phyloP scores from a whole-genome alignment of 768 basidiomycete genomes.

The Tricholoma bakamatsutake region DNA sequence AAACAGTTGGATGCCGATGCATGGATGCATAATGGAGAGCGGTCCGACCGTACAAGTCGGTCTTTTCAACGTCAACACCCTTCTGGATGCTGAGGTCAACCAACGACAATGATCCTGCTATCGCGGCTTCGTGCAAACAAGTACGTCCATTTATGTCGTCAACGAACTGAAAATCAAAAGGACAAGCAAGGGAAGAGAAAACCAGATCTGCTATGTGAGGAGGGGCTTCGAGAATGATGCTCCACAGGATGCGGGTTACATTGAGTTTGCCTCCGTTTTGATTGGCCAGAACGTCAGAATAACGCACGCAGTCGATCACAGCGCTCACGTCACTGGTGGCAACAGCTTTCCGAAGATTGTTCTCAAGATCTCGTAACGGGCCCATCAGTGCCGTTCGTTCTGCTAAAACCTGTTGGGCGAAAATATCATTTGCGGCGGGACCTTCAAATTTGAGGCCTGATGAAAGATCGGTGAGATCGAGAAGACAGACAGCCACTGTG shows the following conservation, averaged over 20 bases:
- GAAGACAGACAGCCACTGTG: slow-evolving; percentile 77
- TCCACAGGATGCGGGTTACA: slow-evolving; percentile 93
- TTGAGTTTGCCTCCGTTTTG: slow-evolving; percentile 57
- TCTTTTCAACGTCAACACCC: slow-evolving; percentile 61
- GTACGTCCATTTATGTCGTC: slow-evolving; percentile 97
- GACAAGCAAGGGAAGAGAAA: slow-evolving; percentile 53
- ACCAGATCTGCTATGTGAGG: slow-evolving; percentile 69
- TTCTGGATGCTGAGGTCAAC: slow-evolving; percentile 76
- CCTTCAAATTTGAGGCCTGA: slow-evolving; percentile 77
- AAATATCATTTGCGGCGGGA: slow-evolving; percentile 66
- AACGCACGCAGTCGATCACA: slow-evolving; percentile 63
- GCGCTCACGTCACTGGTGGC: slow-evolving; percentile 51
- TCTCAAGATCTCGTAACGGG: slow-evolving; percentile 85
- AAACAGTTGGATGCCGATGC: slow-evolving; percentile 78
- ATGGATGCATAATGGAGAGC: slow-evolving; percentile 95
- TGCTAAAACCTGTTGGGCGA: slow-evolving; percentile 63
- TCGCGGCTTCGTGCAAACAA: slow-evolving; percentile 89
- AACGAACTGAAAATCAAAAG: slow-evolving; percentile 87
- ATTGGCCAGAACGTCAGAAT: slow-evolving; percentile 60
- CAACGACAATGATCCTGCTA: slow-evolving; percentile 72
- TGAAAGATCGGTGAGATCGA: slow-evolving; percentile 73
- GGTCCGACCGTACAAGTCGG: slow-evolving; percentile 88
- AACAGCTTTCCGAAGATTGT: slow-evolving; percentile 76
- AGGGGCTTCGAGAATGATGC: slow-evolving; percentile 79
- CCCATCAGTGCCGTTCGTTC: slow-evolving; percentile 59